Evolutionary conservation across 768 basidiomycete species (phyloP), one percentile per base, ranked within the genome.

Genomic region (Pluteus cervinus): DNA sequence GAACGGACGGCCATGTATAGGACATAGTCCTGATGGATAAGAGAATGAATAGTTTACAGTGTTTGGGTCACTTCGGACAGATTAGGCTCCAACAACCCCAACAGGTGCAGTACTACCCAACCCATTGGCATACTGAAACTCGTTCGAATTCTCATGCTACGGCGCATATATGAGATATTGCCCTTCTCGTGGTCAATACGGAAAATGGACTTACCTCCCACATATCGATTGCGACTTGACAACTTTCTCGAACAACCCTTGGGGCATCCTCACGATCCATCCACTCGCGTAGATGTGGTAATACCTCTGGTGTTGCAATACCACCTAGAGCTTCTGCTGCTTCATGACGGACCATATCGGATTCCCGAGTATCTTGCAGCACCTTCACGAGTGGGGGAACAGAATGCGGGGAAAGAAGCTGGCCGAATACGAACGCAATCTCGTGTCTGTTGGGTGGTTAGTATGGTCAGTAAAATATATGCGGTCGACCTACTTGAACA

Each of bases 261-360:
- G 93, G 92, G 6, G 87, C 79, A 49, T 91, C 87, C 42, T 75
- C 69, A 45, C 81, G 71, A 16, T 58, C 61, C 69, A 85, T 79
- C 81, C 90, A 96, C 56, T 92, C 86, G 47, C 79, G 77, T 24
- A 99, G 64, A 45, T 91, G 73, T 1, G 86, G 82, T 23, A 97
- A 69, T 3, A 96, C 92, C 37, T 94, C 91, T 0, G 89, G 87
- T 2, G 85, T 90, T 18, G 84, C 93, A 40, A 99, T 98, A 4
- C 94, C 90, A n/a, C 96, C 96, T 0, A 99, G 73, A 5, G 96
- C 96, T 60, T 99, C 96, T 3, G 96, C 96, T 17, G 94, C 96
- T 60, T 99, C 96, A 49, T 99, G 96, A 22, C 96, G 78, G 7
- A 99, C 96, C 94, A 99, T 98, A 40, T 92, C 90, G 8, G 82